These are phyloP conservation scores for Haematococcus sp. DNA, from an alignment of 139 green algal genomes.

Conservation along the genomic window DNA sequence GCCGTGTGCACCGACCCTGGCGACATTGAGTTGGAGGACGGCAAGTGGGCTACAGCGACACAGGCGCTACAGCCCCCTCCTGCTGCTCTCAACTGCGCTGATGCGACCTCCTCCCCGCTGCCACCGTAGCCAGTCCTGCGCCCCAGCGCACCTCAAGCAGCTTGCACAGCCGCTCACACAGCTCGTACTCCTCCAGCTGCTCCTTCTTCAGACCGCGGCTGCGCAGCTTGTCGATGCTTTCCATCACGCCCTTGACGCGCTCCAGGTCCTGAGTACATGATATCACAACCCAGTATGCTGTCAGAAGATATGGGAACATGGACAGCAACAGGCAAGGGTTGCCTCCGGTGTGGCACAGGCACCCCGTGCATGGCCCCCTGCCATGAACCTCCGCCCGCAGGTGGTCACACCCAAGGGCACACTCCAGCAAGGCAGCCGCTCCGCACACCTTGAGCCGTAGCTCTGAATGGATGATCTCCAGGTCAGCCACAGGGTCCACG, in stretches of 20 bases:
- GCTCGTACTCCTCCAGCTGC: conserved; percentile 72
- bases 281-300: conserved; percentile 4
- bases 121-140: not conserved
- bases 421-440: not conserved
- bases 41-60: no score
- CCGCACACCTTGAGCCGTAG: conserved; percentile 68
- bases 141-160: conserved; percentile 43
- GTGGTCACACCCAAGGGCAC: not conserved
- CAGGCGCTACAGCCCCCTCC: no score
- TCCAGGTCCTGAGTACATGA: conserved; percentile 46
- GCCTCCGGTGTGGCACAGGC: no score
- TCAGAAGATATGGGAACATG: no score
- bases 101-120: not conserved
- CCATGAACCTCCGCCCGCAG: no score
- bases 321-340: no score
- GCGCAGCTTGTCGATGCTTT: conserved; percentile 56
- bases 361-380: no score
- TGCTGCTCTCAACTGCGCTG: not conserved
- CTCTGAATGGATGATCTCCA: conserved; percentile 96
- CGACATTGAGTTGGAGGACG: no score
- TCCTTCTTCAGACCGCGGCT: conserved; percentile 73
- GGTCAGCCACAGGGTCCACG: conserved; percentile 93
- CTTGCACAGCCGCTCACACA: conserved; percentile 13
- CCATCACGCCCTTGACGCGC: conserved; percentile 30
- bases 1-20: not conserved